A percentile compares a stretch with the other conserved stretches of the same genome.
Conservation (phyloP, 345 rosid species). For the Linum trigynum region DNA sequence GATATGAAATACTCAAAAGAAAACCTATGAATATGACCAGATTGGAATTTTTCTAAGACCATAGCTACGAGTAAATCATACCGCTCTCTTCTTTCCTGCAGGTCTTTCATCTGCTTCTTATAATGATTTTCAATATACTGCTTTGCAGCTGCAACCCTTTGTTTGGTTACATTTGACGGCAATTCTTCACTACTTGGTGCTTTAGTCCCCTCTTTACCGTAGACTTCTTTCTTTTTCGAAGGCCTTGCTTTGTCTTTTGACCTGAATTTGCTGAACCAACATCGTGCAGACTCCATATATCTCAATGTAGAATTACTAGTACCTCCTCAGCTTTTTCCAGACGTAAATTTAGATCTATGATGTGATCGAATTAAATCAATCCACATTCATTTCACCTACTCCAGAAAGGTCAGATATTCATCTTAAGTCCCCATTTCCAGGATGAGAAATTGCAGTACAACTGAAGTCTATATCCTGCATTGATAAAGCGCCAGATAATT, state of each 20-base stretch:
- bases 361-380: background rate
- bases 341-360: background rate
- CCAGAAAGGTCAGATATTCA: slow-evolving; percentile 11
- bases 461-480: slow-evolving; percentile 5
- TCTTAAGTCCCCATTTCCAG: slow-evolving; percentile 2
- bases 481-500: background rate
- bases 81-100: slow-evolving; percentile 87
- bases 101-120: slow-evolving; percentile 78
- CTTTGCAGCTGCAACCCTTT: slow-evolving; percentile 92
- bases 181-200: slow-evolving; percentile 61
- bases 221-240: slow-evolving; percentile 56
- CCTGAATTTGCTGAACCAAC: slow-evolving; percentile 68
- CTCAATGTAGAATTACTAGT: slow-evolving; percentile 10
- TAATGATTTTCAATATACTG: slow-evolving; percentile 95
- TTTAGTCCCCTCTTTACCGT: slow-evolving; percentile 53
- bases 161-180: slow-evolving; percentile 82
- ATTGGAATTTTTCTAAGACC: background rate
- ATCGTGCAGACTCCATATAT: slow-evolving; percentile 58
- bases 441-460: slow-evolving; percentile 8
- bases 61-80: slow-evolving; percentile 30
- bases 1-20: background rate
- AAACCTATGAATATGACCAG: background rate
- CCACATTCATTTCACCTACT: slow-evolving; percentile 3
- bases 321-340: slow-evolving; percentile 1
- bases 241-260: slow-evolving; percentile 61